Evolutionary conservation across 257 asterid genomes (phyloP).

Genomic region (Sherardia arvensis): DNA sequence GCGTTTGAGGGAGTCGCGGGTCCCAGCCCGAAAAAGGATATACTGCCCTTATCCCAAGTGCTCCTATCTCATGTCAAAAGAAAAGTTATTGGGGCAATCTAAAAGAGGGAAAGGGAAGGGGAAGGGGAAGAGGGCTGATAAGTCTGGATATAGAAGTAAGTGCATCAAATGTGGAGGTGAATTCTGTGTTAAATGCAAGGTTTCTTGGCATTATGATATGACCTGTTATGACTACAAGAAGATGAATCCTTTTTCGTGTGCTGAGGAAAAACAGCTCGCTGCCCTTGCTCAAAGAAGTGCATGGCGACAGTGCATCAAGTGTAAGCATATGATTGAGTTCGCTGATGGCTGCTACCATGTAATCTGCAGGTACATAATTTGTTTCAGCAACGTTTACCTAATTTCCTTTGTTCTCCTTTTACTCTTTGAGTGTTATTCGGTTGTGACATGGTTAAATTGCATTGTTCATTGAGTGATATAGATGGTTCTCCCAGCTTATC

Average conservation of each 20-base stretch:
- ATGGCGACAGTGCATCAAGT: slow-evolving; percentile 23
- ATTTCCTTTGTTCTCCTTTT: neutral
- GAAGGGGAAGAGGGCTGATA: slow-evolving; percentile 6
- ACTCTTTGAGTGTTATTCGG: neutral
- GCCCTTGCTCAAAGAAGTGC: slow-evolving; percentile 12
- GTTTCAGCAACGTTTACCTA: too few species aligned
- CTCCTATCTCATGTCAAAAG: slow-evolving; percentile 38
- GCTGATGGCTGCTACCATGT: slow-evolving; percentile 23
- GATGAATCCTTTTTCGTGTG: neutral
- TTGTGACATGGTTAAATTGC: neutral
- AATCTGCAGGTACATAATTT: slow-evolving; percentile 3
- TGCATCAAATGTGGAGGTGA: slow-evolving; percentile 27
- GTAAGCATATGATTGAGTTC: slow-evolving; percentile 24
- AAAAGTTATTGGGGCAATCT: slow-evolving; percentile 26
- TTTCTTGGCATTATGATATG: slow-evolving; percentile 24
- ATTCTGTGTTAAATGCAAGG: slow-evolving; percentile 25
- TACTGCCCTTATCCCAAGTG: slow-evolving; percentile 56
- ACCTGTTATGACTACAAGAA: slow-evolving; percentile 19
- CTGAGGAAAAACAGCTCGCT: slow-evolving; percentile 17
- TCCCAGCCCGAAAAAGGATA: slow-evolving; percentile 34
- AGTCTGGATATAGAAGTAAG: slow-evolving; percentile 21
- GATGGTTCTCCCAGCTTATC: too few species aligned
- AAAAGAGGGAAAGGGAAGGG: neutral
- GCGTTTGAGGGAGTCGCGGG: slow-evolving; percentile 45
- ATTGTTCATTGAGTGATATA: neutral